Evolutionary conservation across 2,329 filamentous ascomycete genomes (phyloP), one percentile per base, ranked within the genome.

Genomic region (Tolypocladium cylindrosporum): DNA sequence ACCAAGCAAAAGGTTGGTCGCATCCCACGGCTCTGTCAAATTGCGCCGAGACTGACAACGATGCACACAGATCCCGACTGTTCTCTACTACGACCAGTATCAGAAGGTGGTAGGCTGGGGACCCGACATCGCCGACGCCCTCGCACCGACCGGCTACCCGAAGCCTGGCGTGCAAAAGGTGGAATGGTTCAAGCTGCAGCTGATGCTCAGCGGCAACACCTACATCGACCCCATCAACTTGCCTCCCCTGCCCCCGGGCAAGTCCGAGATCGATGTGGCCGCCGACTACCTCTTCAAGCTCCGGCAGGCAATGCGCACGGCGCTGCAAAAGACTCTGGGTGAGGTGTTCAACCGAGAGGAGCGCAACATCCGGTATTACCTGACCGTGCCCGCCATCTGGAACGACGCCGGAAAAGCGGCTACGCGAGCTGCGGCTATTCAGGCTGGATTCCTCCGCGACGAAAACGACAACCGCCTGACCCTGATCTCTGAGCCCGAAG

Each of bases 21-120:
- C 41, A 52, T 13, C 7, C 19, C 48, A 16, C 48, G 48, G 27
- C n/a, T 11, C n/a, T 34, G 16, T 5, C 31, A 19, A 63, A 57
- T 4, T 16, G 13, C 19, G 24, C n/a, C 39, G 16, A 19, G 34
- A 16, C 43, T 48, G 41, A 24, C 55, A 8, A 57, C 27, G 14
- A n/a, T 27, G 34, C 39, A 27, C 27, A 11, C 68, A 96, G 94
- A 97, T 99, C 66, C 94, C 94, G 19, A 97, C 94, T 16, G 94
- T 99, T n/a, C 84, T 99, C 61, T 99, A 99, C 79, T 99, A 99
- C 72, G 94, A 99, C 71, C 93, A 97, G 75, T 96, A 97, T 74
- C 94, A 99, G 71, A 97, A 97, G 75, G 94, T 99, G 54, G 94
- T 97, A n/a, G 94, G 94, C 67, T 99, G 94, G 94, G 94, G 94